phyloP scores from a whole-genome alignment of 148 eudicot species.

The Talinum fruticosum region DNA sequence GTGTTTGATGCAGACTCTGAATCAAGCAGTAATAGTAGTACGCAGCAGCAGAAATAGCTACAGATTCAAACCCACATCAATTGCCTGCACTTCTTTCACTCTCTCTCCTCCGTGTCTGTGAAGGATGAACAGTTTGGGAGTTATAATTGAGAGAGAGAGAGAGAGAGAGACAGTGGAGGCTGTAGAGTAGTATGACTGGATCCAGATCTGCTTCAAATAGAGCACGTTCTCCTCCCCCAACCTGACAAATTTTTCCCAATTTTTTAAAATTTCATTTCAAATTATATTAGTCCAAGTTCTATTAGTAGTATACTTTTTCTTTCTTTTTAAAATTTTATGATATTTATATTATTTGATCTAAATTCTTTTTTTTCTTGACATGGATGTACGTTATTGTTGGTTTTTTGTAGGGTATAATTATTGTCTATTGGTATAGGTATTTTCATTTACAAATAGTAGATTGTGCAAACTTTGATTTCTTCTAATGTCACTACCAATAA shows the following conservation, averaged over 20 bases:
- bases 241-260: neutral
- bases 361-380: no score
- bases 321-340: no score
- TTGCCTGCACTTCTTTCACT: neutral
- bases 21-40: neutral
- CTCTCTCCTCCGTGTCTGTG: neutral
- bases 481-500: no score
- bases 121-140: neutral
- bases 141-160: neutral
- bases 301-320: no score
- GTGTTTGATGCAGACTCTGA: neutral
- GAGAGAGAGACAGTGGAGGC: neutral
- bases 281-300: no score
- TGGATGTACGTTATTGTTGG: no score
- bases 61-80: neutral
- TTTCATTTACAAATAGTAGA: no score
- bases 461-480: no score
- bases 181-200: slow-evolving; percentile 15
- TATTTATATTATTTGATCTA: no score
- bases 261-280: neutral
- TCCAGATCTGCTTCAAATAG: slow-evolving; percentile 36
- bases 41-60: neutral
- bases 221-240: slow-evolving; percentile 27
- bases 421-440: no score
- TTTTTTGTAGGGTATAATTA: no score